Evolutionary conservation across 2,329 filamentous ascomycete species (phyloP).

Genomic region (Colletotrichum incanum): DNA sequence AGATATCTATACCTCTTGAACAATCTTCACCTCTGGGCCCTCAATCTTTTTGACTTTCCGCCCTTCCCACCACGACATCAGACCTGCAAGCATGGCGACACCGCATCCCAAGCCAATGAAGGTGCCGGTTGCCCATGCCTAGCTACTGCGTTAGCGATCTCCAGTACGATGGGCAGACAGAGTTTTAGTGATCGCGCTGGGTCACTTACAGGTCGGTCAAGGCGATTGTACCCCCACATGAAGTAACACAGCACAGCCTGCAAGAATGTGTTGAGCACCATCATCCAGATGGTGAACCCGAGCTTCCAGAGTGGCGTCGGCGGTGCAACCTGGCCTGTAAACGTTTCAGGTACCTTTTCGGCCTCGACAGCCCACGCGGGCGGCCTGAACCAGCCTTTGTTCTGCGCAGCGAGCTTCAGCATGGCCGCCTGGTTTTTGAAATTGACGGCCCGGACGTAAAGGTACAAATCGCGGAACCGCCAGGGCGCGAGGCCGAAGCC

Average conservation of each 20-base stretch:
- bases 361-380: constrained; percentile 46
- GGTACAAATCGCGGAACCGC: constrained; percentile 54
- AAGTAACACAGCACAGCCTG: constrained; percentile 47
- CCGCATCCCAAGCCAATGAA: constrained; percentile 48
- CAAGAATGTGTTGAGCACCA: constrained; percentile 46
- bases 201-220: constrained; percentile 46
- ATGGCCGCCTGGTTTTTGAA: constrained; percentile 45
- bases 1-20: constrained; percentile 28
- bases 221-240: constrained; percentile 48
- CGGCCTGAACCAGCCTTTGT: constrained; percentile 49
- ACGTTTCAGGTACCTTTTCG: constrained; percentile 40
- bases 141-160: not conserved
- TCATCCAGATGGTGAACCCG: constrained; percentile 48
- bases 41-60: constrained; percentile 49
- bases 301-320: constrained; percentile 47
- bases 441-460: constrained; percentile 43
- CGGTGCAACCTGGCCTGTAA: constrained; percentile 45
- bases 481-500: constrained; percentile 88
- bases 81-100: constrained; percentile 47
- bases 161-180: not conserved
- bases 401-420: constrained; percentile 45
- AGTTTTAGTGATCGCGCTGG: not conserved
- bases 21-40: constrained; percentile 45
- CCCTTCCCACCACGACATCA: constrained; percentile 49
- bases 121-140: constrained; percentile 46